Conservation (phyloP, 805 yeast genomes). For the Myxozyma melibiosi region DNA sequence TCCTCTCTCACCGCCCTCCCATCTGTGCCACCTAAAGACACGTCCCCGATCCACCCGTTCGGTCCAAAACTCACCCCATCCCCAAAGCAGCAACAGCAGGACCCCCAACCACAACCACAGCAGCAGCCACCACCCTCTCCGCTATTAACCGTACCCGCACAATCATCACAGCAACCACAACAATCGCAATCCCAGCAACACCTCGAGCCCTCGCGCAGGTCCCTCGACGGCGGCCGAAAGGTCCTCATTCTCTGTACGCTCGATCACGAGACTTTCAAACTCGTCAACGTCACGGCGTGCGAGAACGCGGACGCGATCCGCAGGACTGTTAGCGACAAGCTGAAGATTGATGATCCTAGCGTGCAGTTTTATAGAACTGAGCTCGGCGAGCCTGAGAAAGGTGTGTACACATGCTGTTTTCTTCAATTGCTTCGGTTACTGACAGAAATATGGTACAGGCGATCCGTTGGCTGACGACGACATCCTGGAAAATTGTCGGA, state of each 20-base stretch:
- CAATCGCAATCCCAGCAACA: background rate
- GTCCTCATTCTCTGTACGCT: conserved; percentile 56
- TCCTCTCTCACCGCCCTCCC: too few species aligned
- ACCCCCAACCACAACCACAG: background rate
- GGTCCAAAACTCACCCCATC: too few species aligned
- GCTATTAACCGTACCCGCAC: background rate
- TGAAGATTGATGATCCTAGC: conserved; percentile 37
- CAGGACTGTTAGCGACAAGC: conserved; percentile 40
- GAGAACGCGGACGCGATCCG: conserved; percentile 72
- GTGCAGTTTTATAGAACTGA: conserved; percentile 19
- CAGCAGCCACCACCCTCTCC: background rate
- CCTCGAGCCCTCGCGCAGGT: background rate
- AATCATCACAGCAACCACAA: background rate
- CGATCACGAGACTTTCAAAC: conserved; percentile 60
- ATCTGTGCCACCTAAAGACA: too few species aligned
- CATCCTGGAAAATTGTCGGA: conserved; percentile 17
- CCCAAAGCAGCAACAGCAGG: background rate
- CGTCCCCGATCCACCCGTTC: too few species aligned
- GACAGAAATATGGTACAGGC: conserved; percentile 5
- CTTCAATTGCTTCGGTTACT: background rate
- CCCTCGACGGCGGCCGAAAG: conserved; percentile 4
- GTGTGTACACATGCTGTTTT: conserved; percentile 3
- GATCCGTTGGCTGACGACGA: conserved; percentile 29
- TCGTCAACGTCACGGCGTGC: conserved; percentile 49
- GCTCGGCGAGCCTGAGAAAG: conserved; percentile 27